phyloP scores from a whole-genome alignment of 345 rosid species.

The Brassica napus region Da-Ae NC_063436.1:3130001-3130500 shows the following conservation, averaged over 20 bases:
- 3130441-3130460: slow-evolving; percentile 83
- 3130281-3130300: not conserved
- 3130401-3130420: slow-evolving; percentile 29
- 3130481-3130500: slow-evolving; percentile 73
- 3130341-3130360: not conserved
- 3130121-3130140: not conserved
- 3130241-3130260: not conserved
- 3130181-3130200: slow-evolving; percentile 27
- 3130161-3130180: slow-evolving; percentile 4
- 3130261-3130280: not conserved
- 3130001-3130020: slow-evolving; percentile 25
- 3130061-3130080: slow-evolving; percentile 22
- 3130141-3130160: slow-evolving; percentile 20
- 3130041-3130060: slow-evolving; percentile 30
- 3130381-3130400: not conserved
- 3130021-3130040: slow-evolving; percentile 13
- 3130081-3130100: not conserved
- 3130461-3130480: slow-evolving; percentile 69
- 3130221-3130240: not conserved
- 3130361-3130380: slow-evolving; percentile 15
- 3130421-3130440: slow-evolving; percentile 87
- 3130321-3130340: not conserved
- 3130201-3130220: slow-evolving; percentile 27
- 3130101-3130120: not conserved
- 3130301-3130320: not conserved